A percentile compares a stretch with the other conserved stretches of the same genome.
phyloP scores from a whole-genome alignment of 1,284 basidiomycete species.

The Heterobasidion irregulare region DNA sequence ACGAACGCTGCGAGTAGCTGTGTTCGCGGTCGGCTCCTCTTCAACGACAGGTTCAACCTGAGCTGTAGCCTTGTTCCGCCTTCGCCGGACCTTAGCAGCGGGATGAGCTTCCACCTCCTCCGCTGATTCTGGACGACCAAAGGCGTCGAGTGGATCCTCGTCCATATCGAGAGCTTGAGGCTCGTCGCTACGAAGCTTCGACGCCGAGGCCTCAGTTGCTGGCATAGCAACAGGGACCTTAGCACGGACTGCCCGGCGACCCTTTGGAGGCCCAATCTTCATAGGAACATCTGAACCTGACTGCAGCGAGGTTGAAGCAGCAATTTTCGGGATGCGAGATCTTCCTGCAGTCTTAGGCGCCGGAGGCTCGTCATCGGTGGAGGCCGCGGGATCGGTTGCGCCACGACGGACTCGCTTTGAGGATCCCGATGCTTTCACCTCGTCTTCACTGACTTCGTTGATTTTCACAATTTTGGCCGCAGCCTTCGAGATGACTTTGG shows the following conservation, averaged over 20 bases:
- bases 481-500: neutral
- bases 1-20: slow-evolving; percentile 9
- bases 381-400: slow-evolving; percentile 3
- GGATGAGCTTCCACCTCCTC: slow-evolving; percentile 2
- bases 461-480: neutral
- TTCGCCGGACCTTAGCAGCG: slow-evolving; percentile 9
- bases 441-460: neutral
- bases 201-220: neutral
- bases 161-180: neutral
- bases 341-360: slow-evolving; percentile 2
- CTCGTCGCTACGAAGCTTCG: neutral
- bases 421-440: neutral
- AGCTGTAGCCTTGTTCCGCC: neutral
- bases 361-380: slow-evolving; percentile 7
- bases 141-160: slow-evolving; percentile 12
- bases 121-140: slow-evolving; percentile 10
- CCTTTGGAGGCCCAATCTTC: neutral
- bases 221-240: neutral
- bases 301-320: too few species aligned
- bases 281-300: neutral
- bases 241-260: neutral
- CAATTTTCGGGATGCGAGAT: neutral
- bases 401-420: slow-evolving; percentile 4
- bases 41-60: neutral
- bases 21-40: neutral